These are phyloP conservation scores for Nicotiana tabacum DNA, from an alignment of 257 asterid species.

Conservation along the genomic window DNA sequence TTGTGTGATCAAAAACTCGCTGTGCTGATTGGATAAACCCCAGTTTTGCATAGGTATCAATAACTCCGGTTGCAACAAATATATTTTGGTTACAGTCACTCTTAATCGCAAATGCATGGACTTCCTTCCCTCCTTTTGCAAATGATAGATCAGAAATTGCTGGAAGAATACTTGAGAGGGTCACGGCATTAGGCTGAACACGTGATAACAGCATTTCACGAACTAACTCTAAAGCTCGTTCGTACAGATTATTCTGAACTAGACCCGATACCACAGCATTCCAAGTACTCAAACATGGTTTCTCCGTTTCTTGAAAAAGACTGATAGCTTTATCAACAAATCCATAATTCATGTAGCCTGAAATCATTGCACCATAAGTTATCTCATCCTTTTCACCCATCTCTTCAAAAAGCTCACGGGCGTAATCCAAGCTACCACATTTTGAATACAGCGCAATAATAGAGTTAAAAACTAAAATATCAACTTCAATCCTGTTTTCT, in stretches of 20 bases:
- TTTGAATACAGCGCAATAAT: constrained; percentile 64
- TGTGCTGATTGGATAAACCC: constrained; percentile 63
- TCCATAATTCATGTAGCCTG: constrained; percentile 83
- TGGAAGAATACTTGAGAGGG: constrained; percentile 74
- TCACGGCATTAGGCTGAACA: constrained; percentile 52
- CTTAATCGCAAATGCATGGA: constrained; percentile 66
- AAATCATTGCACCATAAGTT: constrained; percentile 66
- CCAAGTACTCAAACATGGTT: constrained; percentile 66
- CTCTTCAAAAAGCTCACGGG: constrained; percentile 61
- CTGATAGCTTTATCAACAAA: constrained; percentile 54
- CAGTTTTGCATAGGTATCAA: constrained; percentile 71
- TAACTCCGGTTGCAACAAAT: constrained; percentile 59
- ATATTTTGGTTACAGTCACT: constrained; percentile 42
- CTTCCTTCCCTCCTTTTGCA: constrained; percentile 61
- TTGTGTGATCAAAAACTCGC: constrained; percentile 43
- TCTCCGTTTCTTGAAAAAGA: constrained; percentile 43
- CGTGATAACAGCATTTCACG: constrained; percentile 55
- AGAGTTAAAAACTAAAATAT: constrained; percentile 59
- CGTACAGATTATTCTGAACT: constrained; percentile 58
- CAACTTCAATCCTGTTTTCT: constrained; percentile 49
- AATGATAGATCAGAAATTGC: constrained; percentile 51
- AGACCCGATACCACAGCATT: constrained; percentile 78
- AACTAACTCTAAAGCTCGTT: constrained; percentile 41
- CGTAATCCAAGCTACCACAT: constrained; percentile 83
- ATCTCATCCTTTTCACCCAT: constrained; percentile 74